Evolutionary conservation across 768 basidiomycete species (phyloP).

Genomic region (Lactifluus subvellereus): DNA sequence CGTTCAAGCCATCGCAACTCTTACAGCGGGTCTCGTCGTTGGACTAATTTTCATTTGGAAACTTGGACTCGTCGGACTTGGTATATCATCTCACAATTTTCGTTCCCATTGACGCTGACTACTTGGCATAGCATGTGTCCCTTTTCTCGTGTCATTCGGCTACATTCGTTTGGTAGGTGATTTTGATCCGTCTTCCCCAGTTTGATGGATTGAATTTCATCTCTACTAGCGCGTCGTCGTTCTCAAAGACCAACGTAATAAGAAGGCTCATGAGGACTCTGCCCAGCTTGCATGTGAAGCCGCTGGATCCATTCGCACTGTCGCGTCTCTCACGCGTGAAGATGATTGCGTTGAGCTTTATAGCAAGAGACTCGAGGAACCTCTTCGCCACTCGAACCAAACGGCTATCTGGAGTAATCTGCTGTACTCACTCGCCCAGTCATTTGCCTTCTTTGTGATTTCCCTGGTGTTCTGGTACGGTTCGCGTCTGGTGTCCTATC

Average conservation of each 20-base stretch:
- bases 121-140: slow-evolving; percentile 48
- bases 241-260: slow-evolving; percentile 77
- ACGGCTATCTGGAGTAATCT: too few species aligned
- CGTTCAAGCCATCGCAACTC: too few species aligned
- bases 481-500: too few species aligned
- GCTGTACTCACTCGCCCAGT: too few species aligned
- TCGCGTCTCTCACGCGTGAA: slow-evolving; percentile 82
- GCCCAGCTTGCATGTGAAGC: slow-evolving; percentile 91
- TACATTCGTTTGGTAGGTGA: slow-evolving; percentile 69
- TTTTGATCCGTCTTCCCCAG: neutral
- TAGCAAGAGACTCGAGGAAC: too few species aligned
- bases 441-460: too few species aligned
- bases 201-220: neutral
- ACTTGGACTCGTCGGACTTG: slow-evolving; percentile 75
- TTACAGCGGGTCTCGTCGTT: too few species aligned
- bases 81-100: slow-evolving; percentile 32
- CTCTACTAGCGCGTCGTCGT: slow-evolving; percentile 66
- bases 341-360: slow-evolving; percentile 64
- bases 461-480: too few species aligned
- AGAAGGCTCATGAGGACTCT: slow-evolving; percentile 66
- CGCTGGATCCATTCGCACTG: slow-evolving; percentile 82
- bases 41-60: slow-evolving; percentile 72
- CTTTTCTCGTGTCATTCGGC: slow-evolving; percentile 61
- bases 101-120: neutral
- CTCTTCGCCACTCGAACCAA: too few species aligned